Base-by-base conservation (phyloP, 495 filamentous ascomycete species). In the Diplogelasinospora grovesii region DNA sequence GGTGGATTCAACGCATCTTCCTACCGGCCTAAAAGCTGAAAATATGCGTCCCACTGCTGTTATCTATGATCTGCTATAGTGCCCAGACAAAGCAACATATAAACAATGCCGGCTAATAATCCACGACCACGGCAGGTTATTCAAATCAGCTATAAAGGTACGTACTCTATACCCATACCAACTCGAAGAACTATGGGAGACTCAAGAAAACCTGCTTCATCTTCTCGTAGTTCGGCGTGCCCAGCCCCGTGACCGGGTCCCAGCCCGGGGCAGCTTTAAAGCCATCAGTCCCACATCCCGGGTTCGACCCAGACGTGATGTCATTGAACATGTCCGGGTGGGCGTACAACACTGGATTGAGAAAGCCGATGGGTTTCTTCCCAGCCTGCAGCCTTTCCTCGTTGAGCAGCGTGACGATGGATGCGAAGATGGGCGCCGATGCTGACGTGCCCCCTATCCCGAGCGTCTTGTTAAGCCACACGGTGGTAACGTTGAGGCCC, bases 191-290 rank as follows among this genome's bases (percentile, higher is more conserved):
- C 14, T 22, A 53, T 8, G 28, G 35, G 5, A 41, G n/a, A 6
- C 22, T 26, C 31, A 46, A 22, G 27, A 42, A 43, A 22, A 53
- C 15, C 9, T 14, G 20, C 46, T 22, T 22, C 32, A 46, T n/a
- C 38, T 19, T 26, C 30, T 22, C 21, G 32, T 32, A 49, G 8
- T 43, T 30, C 18, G 37, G 34, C 18, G 37, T 36, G 3, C 78
- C 78, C 44, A 81, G 47, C 11, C 78, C 78, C 10, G 71, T 81
- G 5, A 75, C 75, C n/a, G 78, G 74, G 59, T 82, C 78, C 78
- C 78, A 81, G 8, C 73, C 73, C 41, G 55, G 38, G 2, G 56
- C 63, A 2, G 70, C 68, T 14, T 42, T 39, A 52, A 81, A 83
- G 2, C 73, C 78, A 5, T 57, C 26, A 3, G 72, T 75, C 25